Percentiles rank a stretch among this genome's conserved stretches.
These are phyloP conservation scores for Fusarium ambrosium DNA, from an alignment of 2,329 filamentous ascomycete species.

Conservation along the genomic window DNA sequence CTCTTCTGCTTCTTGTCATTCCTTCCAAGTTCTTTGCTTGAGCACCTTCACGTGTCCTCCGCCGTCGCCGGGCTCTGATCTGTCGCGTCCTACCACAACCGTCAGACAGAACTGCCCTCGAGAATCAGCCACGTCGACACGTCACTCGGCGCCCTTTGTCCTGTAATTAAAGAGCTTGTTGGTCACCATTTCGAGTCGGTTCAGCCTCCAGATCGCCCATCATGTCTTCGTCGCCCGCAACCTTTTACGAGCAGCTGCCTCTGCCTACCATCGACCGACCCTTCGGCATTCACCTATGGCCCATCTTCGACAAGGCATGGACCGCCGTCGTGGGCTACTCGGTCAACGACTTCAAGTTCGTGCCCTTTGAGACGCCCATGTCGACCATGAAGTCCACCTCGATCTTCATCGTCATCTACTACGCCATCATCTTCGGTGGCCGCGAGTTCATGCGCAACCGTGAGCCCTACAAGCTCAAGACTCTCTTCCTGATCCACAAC, in stretches of 20 bases:
- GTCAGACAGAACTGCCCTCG: constrained; percentile 10
- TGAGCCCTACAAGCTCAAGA: constrained; percentile 87
- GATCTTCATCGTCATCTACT: constrained; percentile 88
- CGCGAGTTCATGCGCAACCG: constrained; percentile 92
- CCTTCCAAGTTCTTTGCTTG: constrained; percentile 48
- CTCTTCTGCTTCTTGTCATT: constrained; percentile 54
- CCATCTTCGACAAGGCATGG: constrained; percentile 91
- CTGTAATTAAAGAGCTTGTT: constrained; percentile 28
- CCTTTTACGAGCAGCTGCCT: constrained; percentile 70
- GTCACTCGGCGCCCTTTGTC: constrained; percentile 21
- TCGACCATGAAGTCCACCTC: constrained; percentile 88
- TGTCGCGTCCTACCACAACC: constrained; percentile 32
- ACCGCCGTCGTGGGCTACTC: constrained; percentile 83
- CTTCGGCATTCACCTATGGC: constrained; percentile 93
- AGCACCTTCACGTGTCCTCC: constrained; percentile 42
- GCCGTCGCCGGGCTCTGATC: constrained; percentile 36
- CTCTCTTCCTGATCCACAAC: constrained; percentile 96
- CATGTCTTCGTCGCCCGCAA: constrained; percentile 57
- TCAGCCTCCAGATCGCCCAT: constrained; percentile 39
- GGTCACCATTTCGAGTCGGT: constrained; percentile 22
- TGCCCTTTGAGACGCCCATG: constrained; percentile 85
- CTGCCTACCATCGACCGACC: constrained; percentile 89
- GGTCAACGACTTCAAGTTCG: constrained; percentile 87
- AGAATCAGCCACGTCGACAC: constrained; percentile 41
- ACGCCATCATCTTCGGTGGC: constrained; percentile 92